These are phyloP conservation scores for Nasturtium officinale DNA, from an alignment of 345 rosid species.

Conservation along the genomic window DNA sequence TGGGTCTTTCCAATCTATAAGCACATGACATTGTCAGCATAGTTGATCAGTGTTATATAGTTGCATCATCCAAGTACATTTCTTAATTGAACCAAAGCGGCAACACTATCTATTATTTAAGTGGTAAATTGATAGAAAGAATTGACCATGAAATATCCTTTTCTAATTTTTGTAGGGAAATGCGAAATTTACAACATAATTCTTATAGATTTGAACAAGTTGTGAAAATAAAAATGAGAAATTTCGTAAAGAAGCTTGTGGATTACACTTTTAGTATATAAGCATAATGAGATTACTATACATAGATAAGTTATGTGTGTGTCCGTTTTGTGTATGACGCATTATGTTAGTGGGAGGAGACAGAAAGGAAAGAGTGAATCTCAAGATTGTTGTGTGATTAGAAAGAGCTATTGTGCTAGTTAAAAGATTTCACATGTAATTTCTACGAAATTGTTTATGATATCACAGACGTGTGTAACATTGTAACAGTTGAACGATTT, in stretches of 20 bases:
- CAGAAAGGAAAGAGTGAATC: slow-evolving; percentile 37
- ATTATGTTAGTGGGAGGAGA: slow-evolving; percentile 39
- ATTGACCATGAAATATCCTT: not conserved
- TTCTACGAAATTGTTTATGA: not conserved
- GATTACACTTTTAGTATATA: slow-evolving; percentile 29
- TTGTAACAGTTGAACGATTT: slow-evolving; percentile 18
- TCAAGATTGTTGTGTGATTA: slow-evolving; percentile 40
- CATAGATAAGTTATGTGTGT: slow-evolving; percentile 21
- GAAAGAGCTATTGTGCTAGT: slow-evolving; percentile 15
- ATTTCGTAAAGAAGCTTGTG: slow-evolving; percentile 34
- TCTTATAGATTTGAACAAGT: not conserved
- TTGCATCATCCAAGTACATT: not conserved
- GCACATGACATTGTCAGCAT: slow-evolving; percentile 25
- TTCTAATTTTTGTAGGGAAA: not conserved
- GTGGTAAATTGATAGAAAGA: not conserved
- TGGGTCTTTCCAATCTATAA: slow-evolving; percentile 18
- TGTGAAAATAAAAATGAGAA: slow-evolving; percentile 11
- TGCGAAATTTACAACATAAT: not conserved
- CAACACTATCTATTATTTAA: not conserved
- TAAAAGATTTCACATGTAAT: slow-evolving; percentile 1
- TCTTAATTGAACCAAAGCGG: not conserved
- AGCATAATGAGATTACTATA: slow-evolving; percentile 33
- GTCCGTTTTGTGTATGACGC: slow-evolving; percentile 28
- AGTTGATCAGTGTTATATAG: not conserved
- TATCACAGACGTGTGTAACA: not conserved